Evolutionary conservation across 73 alveolate genomes (phyloP).

Genomic region (Stentor roeselii): DNA sequence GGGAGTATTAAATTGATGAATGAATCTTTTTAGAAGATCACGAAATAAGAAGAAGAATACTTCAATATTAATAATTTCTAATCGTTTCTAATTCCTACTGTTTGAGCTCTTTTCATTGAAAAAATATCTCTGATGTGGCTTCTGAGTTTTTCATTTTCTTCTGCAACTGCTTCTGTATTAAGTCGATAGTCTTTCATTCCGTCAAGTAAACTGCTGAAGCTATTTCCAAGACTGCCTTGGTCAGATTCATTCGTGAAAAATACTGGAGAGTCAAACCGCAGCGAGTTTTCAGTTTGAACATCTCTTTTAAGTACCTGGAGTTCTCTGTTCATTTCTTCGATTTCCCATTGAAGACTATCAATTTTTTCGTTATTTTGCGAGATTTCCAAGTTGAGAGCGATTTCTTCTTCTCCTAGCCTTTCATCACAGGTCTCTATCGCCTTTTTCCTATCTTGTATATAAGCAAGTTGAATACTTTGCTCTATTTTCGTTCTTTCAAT

Average conservation of each 20-base stretch:
- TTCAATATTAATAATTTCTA: too few relatives aligned
- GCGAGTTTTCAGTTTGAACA: not conserved
- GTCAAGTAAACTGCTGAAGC: not conserved
- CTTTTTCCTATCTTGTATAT: too few relatives aligned
- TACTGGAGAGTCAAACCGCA: not conserved
- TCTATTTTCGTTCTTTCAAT: not conserved
- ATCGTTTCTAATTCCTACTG: too few relatives aligned
- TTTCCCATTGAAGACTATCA: not conserved
- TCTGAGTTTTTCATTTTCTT: not conserved
- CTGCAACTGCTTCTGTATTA: not conserved
- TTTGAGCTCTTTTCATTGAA: too few relatives aligned
- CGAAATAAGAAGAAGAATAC: too few relatives aligned
- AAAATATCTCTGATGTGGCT: not conserved
- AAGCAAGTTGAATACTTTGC: not conserved
- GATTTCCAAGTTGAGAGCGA: not conserved
- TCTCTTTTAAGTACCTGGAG: too few relatives aligned
- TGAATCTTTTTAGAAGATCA: too few relatives aligned
- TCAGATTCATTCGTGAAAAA: not conserved
- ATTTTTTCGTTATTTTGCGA: not conserved
- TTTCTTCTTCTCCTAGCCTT: not conserved
- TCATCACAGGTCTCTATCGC: not conserved
- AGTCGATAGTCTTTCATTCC: not conserved
- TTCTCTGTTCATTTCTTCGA: not conserved
- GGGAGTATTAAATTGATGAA: too few relatives aligned
- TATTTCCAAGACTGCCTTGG: not conserved